Conservation (phyloP, 1,139 yeast genomes). For the Magnusiomyces clavatus region DNA sequence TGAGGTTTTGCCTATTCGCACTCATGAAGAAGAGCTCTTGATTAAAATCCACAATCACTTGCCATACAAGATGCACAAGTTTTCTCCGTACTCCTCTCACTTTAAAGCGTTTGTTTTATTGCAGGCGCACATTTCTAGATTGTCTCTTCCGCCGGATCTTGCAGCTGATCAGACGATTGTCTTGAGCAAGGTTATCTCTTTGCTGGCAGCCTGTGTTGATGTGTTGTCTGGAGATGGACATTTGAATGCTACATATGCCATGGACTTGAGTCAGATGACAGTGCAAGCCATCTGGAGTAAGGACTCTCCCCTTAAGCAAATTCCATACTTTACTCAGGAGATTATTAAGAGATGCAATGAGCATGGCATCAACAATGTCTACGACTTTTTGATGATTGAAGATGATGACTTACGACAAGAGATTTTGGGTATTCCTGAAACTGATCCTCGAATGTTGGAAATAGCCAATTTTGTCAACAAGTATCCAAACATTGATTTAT, state of each 20-base stretch:
- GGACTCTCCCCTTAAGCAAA: conserved; percentile 72
- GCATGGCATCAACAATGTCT: conserved; percentile 58
- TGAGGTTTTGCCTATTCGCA: conserved; percentile 53
- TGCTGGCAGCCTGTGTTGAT: conserved; percentile 67
- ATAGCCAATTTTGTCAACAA: conserved; percentile 86
- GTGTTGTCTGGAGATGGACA: conserved; percentile 72
- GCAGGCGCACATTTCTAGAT: conserved; percentile 75
- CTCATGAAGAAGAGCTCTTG: conserved; percentile 47
- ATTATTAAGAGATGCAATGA: conserved; percentile 52
- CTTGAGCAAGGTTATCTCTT: conserved; percentile 41
- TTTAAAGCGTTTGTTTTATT: conserved; percentile 67
- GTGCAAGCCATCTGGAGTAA: conserved; percentile 82
- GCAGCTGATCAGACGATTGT: conserved; percentile 48
- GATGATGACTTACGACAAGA: conserved; percentile 64
- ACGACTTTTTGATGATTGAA: conserved; percentile 80
- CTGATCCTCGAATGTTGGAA: conserved; percentile 42
- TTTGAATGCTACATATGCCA: conserved; percentile 68
- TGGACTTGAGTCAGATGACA: conserved; percentile 86
- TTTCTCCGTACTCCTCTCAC: conserved; percentile 46
- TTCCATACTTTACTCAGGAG: conserved; percentile 57
- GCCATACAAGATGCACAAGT: conserved; percentile 47
- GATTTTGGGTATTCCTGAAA: conserved; percentile 42
- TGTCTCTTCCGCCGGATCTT: conserved; percentile 52
- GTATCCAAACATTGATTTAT: conserved; percentile 81
- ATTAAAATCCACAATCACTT: conserved; percentile 46